A percentile compares a stretch with the other conserved stretches of the same genome.
Conservation (phyloP, 164 flowering plant genomes). For the Berberis vulgaris region DNA sequence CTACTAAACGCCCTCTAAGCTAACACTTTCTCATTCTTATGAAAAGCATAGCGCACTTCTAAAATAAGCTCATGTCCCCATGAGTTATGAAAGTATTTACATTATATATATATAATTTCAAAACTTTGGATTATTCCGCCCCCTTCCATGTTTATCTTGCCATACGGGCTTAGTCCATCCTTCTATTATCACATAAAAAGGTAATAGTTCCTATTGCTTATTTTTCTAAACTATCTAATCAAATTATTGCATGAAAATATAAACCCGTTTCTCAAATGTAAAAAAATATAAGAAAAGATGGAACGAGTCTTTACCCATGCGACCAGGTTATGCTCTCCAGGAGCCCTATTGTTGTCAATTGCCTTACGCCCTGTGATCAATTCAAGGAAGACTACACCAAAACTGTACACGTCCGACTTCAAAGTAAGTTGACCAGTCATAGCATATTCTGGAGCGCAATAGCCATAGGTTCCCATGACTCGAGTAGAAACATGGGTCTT, state of each 20-base stretch:
- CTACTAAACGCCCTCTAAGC: too few species aligned
- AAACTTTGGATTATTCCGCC: too few species aligned
- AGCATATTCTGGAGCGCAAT: conserved; percentile 97
- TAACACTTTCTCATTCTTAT: too few species aligned
- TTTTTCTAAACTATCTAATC: background rate
- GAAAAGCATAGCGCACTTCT: too few species aligned
- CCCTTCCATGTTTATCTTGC: too few species aligned
- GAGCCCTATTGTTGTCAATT: conserved; percentile 56
- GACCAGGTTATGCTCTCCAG: conserved; percentile 86
- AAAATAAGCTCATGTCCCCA: too few species aligned
- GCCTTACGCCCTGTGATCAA: conserved; percentile 94
- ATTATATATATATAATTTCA: too few species aligned
- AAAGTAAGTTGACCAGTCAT: conserved; percentile 94
- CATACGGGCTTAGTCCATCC: background rate
- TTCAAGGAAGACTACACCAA: conserved; percentile 92
- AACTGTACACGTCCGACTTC: conserved; percentile 93
- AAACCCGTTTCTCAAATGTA: background rate
- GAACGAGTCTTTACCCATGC: conserved; percentile 63
- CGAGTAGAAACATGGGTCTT: conserved; percentile 95
- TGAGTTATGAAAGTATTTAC: too few species aligned
- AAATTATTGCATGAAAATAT: background rate
- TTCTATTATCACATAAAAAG: background rate
- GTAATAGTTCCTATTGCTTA: background rate
- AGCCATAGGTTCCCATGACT: conserved; percentile 98
- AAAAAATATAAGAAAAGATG: background rate